A percentile compares a stretch with the other conserved stretches of the same genome.
Conservation (phyloP, 176 grass and related monocot species). For the Rhynchospora breviuscula region DNA sequence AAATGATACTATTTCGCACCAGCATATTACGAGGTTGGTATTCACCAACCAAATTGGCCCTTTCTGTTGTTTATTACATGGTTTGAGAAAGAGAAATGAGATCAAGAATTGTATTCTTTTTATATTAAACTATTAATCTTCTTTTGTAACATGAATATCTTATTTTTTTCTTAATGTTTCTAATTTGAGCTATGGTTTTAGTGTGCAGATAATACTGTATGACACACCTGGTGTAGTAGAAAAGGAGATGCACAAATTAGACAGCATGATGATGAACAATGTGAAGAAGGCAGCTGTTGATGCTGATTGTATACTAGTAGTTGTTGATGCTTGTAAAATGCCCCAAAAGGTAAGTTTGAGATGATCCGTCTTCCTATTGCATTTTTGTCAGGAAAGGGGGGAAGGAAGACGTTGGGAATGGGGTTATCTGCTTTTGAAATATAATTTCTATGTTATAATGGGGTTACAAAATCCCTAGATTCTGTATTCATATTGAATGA, state of each 20-base stretch:
- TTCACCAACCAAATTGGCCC: background rate
- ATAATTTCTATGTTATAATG: too few species aligned
- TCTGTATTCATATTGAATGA: background rate
- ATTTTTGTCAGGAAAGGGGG: background rate
- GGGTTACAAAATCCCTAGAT: background rate
- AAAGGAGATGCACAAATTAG: slow-evolving; percentile 83
- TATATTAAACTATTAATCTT: background rate
- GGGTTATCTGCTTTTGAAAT: background rate
- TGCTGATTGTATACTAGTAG: slow-evolving; percentile 80
- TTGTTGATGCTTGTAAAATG: slow-evolving; percentile 68
- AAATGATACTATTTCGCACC: background rate
- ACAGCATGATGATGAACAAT: slow-evolving; percentile 98
- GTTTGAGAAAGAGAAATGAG: background rate
- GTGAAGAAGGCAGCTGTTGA: slow-evolving; percentile 59
- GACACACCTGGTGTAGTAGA: slow-evolving; percentile 88
- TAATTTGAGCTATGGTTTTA: slow-evolving; percentile 76
- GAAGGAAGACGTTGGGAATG: background rate
- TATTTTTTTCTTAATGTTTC: slow-evolving; percentile 22
- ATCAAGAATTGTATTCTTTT: background rate
- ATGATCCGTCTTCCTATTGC: background rate
- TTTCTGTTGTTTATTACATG: background rate
- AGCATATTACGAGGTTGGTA: background rate
- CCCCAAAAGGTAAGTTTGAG: slow-evolving; percentile 48
- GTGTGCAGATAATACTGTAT: slow-evolving; percentile 98
- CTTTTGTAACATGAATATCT: background rate